These are phyloP conservation scores for Phytomonas sp. DNA, from an alignment of 208 protist genomes.

Conservation along the genomic window DNA sequence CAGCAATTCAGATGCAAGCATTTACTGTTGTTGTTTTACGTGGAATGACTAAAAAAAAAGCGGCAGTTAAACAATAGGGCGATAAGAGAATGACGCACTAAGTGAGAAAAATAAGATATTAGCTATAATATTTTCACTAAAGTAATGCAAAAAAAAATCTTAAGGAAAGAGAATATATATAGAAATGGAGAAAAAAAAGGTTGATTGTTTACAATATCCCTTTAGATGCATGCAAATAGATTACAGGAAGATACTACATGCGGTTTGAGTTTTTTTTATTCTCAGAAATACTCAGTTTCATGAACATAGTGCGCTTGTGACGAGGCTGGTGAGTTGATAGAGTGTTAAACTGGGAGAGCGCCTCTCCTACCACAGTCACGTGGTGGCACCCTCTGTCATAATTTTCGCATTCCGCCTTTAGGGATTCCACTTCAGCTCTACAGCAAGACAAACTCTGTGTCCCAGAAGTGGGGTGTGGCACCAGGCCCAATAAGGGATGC, in stretches of 20 bases:
- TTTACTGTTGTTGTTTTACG: slow-evolving; percentile 8
- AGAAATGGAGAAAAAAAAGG: slow-evolving; percentile 12
- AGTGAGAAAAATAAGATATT: neutral
- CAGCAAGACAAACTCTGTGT: neutral
- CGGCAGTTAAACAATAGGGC: neutral
- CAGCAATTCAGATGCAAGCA: slow-evolving; percentile 6
- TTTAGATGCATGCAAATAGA: neutral
- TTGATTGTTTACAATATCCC: neutral
- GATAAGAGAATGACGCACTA: neutral
- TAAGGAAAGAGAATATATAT: neutral
- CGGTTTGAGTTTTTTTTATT: neutral
- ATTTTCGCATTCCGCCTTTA: neutral
- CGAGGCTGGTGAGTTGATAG: neutral
- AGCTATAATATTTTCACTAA: neutral
- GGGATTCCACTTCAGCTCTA: neutral
- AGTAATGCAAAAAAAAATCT: neutral
- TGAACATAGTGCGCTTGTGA: neutral
- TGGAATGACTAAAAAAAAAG: neutral
- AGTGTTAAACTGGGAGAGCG: neutral
- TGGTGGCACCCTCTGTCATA: neutral
- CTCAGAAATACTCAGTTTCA: neutral
- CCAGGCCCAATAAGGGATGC: neutral
- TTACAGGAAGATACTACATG: neutral
- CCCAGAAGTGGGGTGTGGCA: neutral
- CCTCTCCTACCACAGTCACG: neutral